Evolutionary conservation across 345 rosid genomes (phyloP), one percentile per base, ranked within the genome.

Genomic region (Excoecaria cochinchinensis): DNA sequence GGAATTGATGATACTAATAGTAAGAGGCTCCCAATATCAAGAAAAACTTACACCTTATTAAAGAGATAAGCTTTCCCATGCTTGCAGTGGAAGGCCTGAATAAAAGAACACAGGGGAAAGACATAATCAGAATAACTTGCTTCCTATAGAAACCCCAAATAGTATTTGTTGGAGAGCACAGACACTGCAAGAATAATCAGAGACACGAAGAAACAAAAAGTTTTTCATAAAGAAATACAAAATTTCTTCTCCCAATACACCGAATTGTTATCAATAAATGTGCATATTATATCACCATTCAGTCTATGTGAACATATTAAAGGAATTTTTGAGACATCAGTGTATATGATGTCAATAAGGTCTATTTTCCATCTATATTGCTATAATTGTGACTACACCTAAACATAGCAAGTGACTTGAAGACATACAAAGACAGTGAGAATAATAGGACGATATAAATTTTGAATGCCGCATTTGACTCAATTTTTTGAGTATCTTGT

Each of bases 41-140:
- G 85, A 79, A 87, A 82, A 79, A 90, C 99, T 96, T 93, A 96
- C 99, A 93, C 99, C 82, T 90, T 92, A 67, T 69, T 81, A 92
- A 96, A 96, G 85, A 96, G 98, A 86, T 93, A 96, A 78, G 99
- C 99, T 83, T 86, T 90, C 84, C 99, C 99, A 86, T 95, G 93
- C 84, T 86, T 91, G 89, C 84, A 19, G 67, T 89, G 91, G 88
- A 95, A 95, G 74, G 93, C 81, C 99, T 95, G 89, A 84, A 83
- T 79, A 79, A 74, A 85, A 81, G 71, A 75, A 75, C 70, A 84
- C 70, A 73, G 67, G 62, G 75, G 78, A 74, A 82, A 76, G 69
- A 75, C 9, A 40, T 6, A n/a, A 80, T 88, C 79, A 88, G 86
- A 82, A 74, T 2, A 48, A 10, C 58, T 59, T 76, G 72, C 67